These are phyloP conservation scores for Raphanus sativus DNA, from an alignment of 345 rosid genomes.

Conservation along the genomic window DNA sequence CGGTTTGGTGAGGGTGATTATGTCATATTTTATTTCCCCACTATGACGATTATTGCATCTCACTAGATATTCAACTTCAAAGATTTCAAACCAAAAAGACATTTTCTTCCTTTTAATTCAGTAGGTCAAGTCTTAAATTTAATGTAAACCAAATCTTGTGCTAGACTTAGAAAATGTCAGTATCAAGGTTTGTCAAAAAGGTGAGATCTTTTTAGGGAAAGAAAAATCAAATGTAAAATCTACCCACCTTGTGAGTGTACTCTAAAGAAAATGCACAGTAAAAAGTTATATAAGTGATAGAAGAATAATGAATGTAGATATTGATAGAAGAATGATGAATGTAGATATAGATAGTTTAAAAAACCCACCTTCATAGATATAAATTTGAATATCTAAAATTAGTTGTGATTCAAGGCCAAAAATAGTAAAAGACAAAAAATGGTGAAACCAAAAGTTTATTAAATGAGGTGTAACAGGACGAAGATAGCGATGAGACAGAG, in stretches of 20 bases:
- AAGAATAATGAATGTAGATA: not conserved
- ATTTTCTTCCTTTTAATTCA: conserved; percentile 15
- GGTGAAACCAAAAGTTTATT: conserved; percentile 22
- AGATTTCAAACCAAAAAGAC: conserved; percentile 16
- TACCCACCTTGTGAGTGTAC: conserved; percentile 1
- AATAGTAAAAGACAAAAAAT: conserved; percentile 24
- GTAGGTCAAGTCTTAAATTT: conserved; percentile 17
- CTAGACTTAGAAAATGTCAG: not conserved
- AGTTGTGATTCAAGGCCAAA: conserved; percentile 19
- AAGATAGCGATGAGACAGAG: conserved; percentile 49
- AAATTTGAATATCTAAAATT: conserved; percentile 30
- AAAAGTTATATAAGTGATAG: not conserved
- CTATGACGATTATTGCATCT: not conserved
- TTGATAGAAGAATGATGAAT: not conserved
- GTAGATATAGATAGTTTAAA: not conserved
- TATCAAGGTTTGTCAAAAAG: conserved; percentile 21
- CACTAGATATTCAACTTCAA: conserved; percentile 20
- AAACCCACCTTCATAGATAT: not conserved
- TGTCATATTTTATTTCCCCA: conserved; percentile 16
- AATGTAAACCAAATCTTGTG: conserved; percentile 15
- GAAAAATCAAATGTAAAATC: conserved; percentile 16
- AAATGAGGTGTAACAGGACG: conserved; percentile 48
- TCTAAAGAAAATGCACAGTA: not conserved
- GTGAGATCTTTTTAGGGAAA: conserved; percentile 10
- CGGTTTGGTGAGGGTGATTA: not conserved